A percentile compares a stretch with the other conserved stretches of the same genome.
These are phyloP conservation scores for Penicillium riverlandense DNA, from an alignment of 495 filamentous ascomycete genomes.

Conservation along the genomic window DNA sequence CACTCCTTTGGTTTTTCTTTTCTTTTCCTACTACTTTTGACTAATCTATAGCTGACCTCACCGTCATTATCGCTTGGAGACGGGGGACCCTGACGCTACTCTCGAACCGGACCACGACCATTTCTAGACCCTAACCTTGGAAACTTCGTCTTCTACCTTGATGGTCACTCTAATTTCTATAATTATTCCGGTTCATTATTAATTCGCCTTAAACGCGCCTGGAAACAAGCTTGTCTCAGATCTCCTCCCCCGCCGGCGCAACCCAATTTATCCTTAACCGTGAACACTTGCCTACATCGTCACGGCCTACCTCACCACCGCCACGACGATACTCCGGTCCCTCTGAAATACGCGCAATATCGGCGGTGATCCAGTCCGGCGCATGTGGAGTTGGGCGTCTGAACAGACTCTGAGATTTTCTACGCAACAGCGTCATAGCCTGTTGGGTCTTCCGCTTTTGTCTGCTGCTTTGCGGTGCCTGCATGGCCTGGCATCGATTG, in stretches of 20 bases:
- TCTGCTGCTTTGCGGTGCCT: constrained; percentile 2
- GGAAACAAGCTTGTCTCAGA: constrained; percentile 1
- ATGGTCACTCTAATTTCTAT: constrained; percentile 18
- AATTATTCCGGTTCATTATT: constrained; percentile 17
- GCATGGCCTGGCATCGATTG: constrained; percentile 10
- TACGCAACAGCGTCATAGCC: constrained; percentile 10
- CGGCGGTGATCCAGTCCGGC: constrained; percentile 10
- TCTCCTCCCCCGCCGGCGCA: constrained; percentile 1
- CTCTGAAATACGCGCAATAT: constrained; percentile 21
- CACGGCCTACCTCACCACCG: constrained; percentile 3
- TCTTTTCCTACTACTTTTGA: constrained; percentile 10
- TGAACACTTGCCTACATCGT: constrained; percentile 12
- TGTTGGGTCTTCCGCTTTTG: constrained; percentile 1
- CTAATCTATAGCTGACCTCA: constrained; percentile 6
- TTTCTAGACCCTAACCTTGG: constrained; percentile 9
- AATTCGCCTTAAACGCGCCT: constrained; percentile 4
- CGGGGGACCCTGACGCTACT: constrained; percentile 6
- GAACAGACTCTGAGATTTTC: not conserved
- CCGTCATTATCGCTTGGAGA: constrained; percentile 1
- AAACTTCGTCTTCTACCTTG: constrained; percentile 1
- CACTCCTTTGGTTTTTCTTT: constrained; percentile 22
- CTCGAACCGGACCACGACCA: constrained; percentile 9
- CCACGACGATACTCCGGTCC: not conserved
- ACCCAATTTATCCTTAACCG: constrained; percentile 23
- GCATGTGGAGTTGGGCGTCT: constrained; percentile 10